phyloP scores from a whole-genome alignment of 129 eudicot species.

The Chrysanthemum seticuspe region DNA sequence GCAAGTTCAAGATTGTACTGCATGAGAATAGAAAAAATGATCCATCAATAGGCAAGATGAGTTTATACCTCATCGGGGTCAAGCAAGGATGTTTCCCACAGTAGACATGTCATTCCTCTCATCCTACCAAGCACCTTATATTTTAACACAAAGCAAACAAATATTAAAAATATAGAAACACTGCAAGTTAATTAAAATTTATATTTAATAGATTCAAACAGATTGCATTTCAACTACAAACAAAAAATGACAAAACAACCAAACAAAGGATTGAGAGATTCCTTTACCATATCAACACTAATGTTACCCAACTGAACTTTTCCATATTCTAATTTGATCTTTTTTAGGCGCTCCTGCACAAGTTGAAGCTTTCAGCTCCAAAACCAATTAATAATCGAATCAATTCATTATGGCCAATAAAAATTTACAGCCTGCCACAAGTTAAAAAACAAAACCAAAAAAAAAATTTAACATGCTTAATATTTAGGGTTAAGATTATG shows the following conservation, averaged over 20 bases:
- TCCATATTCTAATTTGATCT: constrained; percentile 79
- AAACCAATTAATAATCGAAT: no score
- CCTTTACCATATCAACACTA: constrained; percentile 87
- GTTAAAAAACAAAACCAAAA: no score
- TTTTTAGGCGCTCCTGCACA: constrained; percentile 82
- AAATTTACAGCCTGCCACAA: no score
- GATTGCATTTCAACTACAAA: not conserved
- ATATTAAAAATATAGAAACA: not conserved
- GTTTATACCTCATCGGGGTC: constrained; percentile 92
- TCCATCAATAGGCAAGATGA: not conserved
- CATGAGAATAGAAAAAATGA: constrained; percentile 3
- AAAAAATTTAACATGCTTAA: no score
- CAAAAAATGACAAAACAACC: no score
- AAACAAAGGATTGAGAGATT: not conserved
- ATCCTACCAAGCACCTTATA: constrained; percentile 94
- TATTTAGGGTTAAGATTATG: no score
- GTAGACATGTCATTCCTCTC: constrained; percentile 98
- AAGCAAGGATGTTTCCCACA: constrained; percentile 98
- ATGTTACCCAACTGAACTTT: constrained; percentile 93
- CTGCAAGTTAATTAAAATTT: not conserved
- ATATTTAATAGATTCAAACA: constrained; percentile 5
- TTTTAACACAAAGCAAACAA: constrained; percentile 17
- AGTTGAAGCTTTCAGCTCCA: no score
- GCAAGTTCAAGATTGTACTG: constrained; percentile 5
- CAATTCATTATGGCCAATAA: no score